These are phyloP conservation scores for Leptographium lundbergii DNA, from an alignment of 2,329 filamentous ascomycete species.

Conservation along the genomic window DNA sequence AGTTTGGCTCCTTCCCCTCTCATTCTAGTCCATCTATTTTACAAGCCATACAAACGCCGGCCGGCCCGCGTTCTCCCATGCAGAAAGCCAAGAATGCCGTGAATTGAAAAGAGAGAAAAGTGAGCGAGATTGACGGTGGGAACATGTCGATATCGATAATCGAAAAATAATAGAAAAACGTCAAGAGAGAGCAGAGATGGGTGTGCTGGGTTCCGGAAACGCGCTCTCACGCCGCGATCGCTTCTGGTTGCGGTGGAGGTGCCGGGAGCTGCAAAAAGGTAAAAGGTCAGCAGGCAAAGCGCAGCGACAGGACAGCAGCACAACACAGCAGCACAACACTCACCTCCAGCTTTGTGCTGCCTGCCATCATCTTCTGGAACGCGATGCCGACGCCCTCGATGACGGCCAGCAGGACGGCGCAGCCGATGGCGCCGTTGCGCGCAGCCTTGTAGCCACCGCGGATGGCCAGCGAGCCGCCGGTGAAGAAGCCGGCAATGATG, in stretches of 20 bases:
- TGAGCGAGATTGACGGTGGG: not conserved
- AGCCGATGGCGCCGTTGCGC: constrained; percentile 91
- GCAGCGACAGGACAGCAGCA: not conserved
- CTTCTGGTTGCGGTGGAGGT: constrained; percentile 7
- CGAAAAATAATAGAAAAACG: not conserved
- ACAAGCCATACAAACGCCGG: not conserved
- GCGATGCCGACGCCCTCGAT: constrained; percentile 97
- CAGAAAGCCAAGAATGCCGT: constrained; percentile 1
- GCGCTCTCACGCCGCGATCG: constrained; percentile 3
- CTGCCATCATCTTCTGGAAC: constrained; percentile 87
- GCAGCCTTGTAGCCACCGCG: constrained; percentile 86
- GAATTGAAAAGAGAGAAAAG: not conserved
- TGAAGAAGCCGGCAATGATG: constrained; percentile 96
- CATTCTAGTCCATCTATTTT: not conserved
- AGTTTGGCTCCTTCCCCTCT: not conserved
- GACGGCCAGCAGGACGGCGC: constrained; percentile 83
- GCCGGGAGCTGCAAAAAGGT: constrained; percentile 1
- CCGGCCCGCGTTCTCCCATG: not conserved
- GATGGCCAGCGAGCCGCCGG: constrained; percentile 80
- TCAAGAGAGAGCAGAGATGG: not conserved
- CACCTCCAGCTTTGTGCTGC: constrained; percentile 73
- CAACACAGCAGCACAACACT: not conserved
- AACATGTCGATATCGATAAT: not conserved
- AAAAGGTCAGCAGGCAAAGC: not conserved
- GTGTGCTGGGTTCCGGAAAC: not conserved